phyloP scores from a whole-genome alignment of 345 rosid genomes.

The Linum usitatissimum region DNA sequence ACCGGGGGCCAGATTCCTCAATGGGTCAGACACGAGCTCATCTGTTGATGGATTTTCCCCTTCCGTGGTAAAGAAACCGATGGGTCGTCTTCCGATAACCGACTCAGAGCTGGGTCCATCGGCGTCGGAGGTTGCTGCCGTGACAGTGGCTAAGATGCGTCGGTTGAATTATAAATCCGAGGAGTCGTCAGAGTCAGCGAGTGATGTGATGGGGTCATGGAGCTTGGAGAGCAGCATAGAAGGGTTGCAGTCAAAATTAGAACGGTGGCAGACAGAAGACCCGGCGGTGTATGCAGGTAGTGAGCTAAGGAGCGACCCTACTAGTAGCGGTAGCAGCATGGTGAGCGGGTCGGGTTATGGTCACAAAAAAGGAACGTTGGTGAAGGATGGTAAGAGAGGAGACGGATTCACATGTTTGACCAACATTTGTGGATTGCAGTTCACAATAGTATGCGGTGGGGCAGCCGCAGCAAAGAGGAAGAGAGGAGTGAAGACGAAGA shows the following conservation, averaged over 20 bases:
- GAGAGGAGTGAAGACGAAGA: neutral
- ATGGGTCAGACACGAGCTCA: neutral
- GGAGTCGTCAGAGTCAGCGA: constrained; percentile 33
- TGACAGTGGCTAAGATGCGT: constrained; percentile 26
- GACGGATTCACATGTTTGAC: neutral
- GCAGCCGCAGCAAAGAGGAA: neutral
- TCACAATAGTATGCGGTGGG: neutral
- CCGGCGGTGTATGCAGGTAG: constrained; percentile 53
- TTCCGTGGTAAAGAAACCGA: neutral
- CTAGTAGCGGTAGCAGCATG: constrained; percentile 11
- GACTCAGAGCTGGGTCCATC: constrained; percentile 82
- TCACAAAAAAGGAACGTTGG: constrained; percentile 15
- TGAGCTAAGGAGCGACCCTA: constrained; percentile 23
- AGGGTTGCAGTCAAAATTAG: constrained; percentile 70
- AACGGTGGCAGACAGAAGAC: constrained; percentile 68
- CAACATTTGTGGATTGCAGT: neutral
- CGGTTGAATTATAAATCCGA: constrained; percentile 11
- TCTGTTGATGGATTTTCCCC: neutral
- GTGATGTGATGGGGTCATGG: constrained; percentile 42
- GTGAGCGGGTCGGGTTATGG: constrained; percentile 20
- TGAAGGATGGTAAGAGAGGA: neutral
- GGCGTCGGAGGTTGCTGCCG: constrained; percentile 74
- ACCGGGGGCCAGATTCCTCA: constrained; percentile 7
- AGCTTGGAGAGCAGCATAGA: constrained; percentile 57
- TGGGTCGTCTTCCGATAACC: constrained; percentile 26